Percentiles rank a stretch among this genome's conserved stretches.
Evolutionary conservation across 805 yeast species (phyloP).

Genomic region (Candida arabinofermentans): DNA sequence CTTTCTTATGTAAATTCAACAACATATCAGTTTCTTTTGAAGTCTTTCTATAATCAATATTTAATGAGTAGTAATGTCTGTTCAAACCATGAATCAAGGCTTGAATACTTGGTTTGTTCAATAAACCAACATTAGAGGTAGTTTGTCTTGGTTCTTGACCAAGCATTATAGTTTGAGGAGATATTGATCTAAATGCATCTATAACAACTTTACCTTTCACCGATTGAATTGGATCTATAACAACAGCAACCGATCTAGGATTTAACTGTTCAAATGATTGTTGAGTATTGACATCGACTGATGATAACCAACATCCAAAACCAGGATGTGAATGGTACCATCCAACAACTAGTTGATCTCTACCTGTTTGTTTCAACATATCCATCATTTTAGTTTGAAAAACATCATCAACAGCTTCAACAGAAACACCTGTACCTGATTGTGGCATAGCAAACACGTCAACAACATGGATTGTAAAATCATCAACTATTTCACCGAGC

Average conservation of each 20-base stretch:
- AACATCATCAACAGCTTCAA: slow-evolving; percentile 98
- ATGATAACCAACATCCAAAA: slow-evolving; percentile 98
- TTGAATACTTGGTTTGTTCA: slow-evolving; percentile 94
- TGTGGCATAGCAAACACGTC: slow-evolving; percentile 99
- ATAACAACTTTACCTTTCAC: slow-evolving; percentile 98
- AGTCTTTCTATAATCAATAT: slow-evolving; percentile 92
- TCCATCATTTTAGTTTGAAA: slow-evolving; percentile 99
- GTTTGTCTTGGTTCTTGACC: slow-evolving; percentile 98
- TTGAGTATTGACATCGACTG: slow-evolving; percentile 96
- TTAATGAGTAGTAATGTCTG: slow-evolving; percentile 93
- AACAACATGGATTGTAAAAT: slow-evolving; percentile 92
- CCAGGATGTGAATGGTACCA: slow-evolving; percentile 99
- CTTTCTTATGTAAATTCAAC: slow-evolving; percentile 87
- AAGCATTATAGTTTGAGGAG: slow-evolving; percentile 82
- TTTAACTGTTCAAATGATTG: slow-evolving; percentile 96
- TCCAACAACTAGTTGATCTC: slow-evolving; percentile 98
- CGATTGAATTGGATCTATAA: slow-evolving; percentile 96
- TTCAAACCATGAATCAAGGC: slow-evolving; percentile 96
- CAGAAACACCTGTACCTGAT: slow-evolving; percentile 93
- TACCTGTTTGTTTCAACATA: slow-evolving; percentile 97
- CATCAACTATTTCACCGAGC: slow-evolving; percentile 98
- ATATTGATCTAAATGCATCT: slow-evolving; percentile 95
- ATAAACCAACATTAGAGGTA: slow-evolving; percentile 90
- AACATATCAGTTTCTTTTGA: slow-evolving; percentile 91
- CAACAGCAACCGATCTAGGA: slow-evolving; percentile 96